Evolutionary conservation across 352 stramenopile genomes (phyloP), one percentile per base, ranked within the genome.

Genomic region (Pythium graminicola): DNA sequence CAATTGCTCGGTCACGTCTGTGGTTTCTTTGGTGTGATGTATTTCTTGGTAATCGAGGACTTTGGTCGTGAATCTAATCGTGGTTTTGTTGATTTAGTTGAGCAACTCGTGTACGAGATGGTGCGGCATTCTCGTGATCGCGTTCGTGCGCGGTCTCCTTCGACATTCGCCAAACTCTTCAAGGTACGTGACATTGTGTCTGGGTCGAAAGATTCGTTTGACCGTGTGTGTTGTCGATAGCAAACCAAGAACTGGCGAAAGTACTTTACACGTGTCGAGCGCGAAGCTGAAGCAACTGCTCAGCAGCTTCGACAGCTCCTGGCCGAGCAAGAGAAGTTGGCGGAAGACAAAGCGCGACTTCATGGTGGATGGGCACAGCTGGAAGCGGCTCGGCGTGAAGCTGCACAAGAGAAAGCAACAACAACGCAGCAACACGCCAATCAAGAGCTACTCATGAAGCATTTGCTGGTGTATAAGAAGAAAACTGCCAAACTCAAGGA

Each of bases 201-300:
- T 8, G 4, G 22, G 11, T 32, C 3, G 41, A 33, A n/a, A 26
- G 4, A 28, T 27, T 23, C 35, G 6, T 8, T n/a, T 16, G 35
- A 17, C 6, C 16, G 8, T 14, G 4, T 44, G 1, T 4, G 9
- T 44, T 27, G 24, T 48, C 5, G n/a, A n/a, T 26, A 80, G 57
- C 78, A 89, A 73, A 85, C 67, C 44, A 79, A 78, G 45, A 81
- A 79, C 42, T 89, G 78, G 76, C 63, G 73, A 3, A 89, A 86
- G 39, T 86, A 87, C 39, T 87, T 78, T 50, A 52, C 71, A 3
- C 52, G 59, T n/a, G 64, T 89, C 4, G 78, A 89, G 39, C 59
- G 61, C 0, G 72, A 84, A 39, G 62, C 57, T 14, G 20, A 27
- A 0, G 49, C 73, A 4, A 39, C 73, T 6, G 50, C 78, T 31